Percentiles rank a stretch among this genome's conserved stretches.
Evolutionary conservation across 495 filamentous ascomycete species (phyloP).

Genomic region (Aspergillus cavernicola): DNA sequence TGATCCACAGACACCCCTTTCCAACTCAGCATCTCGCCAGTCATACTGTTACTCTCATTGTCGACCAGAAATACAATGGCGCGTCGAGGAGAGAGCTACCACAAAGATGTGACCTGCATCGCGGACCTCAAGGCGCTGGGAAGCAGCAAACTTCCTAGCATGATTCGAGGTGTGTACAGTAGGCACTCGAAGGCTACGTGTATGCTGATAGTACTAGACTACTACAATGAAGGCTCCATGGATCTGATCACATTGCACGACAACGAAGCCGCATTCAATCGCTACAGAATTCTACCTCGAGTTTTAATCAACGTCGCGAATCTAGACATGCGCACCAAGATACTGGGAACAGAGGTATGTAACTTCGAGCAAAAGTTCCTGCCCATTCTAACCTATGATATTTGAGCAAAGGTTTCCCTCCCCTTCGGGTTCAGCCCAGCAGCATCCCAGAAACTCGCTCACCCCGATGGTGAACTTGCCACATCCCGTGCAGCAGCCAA

Average conservation of each 20-base stretch:
- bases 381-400: too few species aligned
- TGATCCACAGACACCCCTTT: too few species aligned
- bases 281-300: slow-evolving; percentile 54
- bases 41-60: too few species aligned
- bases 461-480: slow-evolving; percentile 79
- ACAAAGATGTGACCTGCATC: slow-evolving; percentile 34
- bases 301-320: slow-evolving; percentile 50
- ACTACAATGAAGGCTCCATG: slow-evolving; percentile 49
- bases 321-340: slow-evolving; percentile 43
- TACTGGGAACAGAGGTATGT: slow-evolving; percentile 46
- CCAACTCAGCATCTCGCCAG: too few species aligned
- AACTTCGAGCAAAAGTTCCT: too few species aligned
- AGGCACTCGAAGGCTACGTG: not conserved
- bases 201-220: slow-evolving; percentile 29
- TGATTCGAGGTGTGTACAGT: slow-evolving; percentile 24
- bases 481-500: slow-evolving; percentile 74
- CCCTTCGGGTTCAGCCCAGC: slow-evolving; percentile 89
- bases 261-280: slow-evolving; percentile 49
- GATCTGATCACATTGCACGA: slow-evolving; percentile 41
- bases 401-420: slow-evolving; percentile 53
- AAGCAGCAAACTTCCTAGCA: slow-evolving; percentile 23
- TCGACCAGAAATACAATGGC: slow-evolving; percentile 23
- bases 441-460: slow-evolving; percentile 79
- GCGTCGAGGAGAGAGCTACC: slow-evolving; percentile 28
- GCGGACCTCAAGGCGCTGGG: slow-evolving; percentile 30